These are phyloP conservation scores for Schwanniomyces sp. DNA, from an alignment of 805 yeast species.

Conservation along the genomic window DNA sequence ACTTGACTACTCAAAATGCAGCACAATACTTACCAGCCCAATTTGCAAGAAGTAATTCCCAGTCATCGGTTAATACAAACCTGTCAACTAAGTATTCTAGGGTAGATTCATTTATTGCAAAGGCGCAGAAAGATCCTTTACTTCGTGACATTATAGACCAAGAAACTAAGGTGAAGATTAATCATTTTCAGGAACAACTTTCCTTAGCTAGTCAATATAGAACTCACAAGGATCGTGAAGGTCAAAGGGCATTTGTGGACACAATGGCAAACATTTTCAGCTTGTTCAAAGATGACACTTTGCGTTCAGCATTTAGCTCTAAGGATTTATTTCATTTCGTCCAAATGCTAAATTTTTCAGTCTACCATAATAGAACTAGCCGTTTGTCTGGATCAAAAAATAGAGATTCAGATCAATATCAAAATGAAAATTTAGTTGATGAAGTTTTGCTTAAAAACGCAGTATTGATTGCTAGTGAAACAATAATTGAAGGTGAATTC, in stretches of 20 bases:
- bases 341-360: constrained; percentile 21
- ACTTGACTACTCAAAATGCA: constrained; percentile 5
- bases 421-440: constrained; percentile 22
- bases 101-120: constrained; percentile 17
- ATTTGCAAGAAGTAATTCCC: constrained; percentile 20
- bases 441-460: constrained; percentile 32
- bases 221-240: constrained; percentile 11
- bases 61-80: constrained; percentile 4
- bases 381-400: constrained; percentile 33
- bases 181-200: constrained; percentile 31
- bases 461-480: constrained; percentile 29
- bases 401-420: constrained; percentile 37
- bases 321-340: constrained; percentile 23
- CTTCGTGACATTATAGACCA: constrained; percentile 17
- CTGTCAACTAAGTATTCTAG: constrained; percentile 7
- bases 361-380: constrained; percentile 28
- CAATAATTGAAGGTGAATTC: constrained; percentile 28
- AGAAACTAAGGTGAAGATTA: constrained; percentile 18
- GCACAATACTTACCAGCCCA: constrained; percentile 5
- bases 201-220: constrained; percentile 18
- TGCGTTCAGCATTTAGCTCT: constrained; percentile 15
- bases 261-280: constrained; percentile 14
- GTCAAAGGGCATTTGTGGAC: constrained; percentile 15
- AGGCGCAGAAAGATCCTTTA: constrained; percentile 21
- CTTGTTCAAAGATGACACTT: constrained; percentile 19